A percentile compares a stretch with the other conserved stretches of the same genome.
phyloP scores from a whole-genome alignment of 139 green algal species.

The Dunaliella primolecta region DNA sequence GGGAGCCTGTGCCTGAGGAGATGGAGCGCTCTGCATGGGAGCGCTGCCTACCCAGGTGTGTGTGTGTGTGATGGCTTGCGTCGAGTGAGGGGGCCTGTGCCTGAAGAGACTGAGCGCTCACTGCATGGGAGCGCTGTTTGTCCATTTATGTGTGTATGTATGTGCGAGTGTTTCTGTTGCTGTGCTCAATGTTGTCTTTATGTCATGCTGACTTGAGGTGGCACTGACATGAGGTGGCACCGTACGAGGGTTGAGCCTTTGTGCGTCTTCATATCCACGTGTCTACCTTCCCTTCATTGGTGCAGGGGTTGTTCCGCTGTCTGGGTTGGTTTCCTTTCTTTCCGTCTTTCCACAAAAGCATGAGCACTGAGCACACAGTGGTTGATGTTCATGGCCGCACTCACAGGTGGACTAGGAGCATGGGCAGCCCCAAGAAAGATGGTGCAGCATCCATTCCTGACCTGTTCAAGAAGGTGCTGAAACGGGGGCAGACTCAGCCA shows the following conservation, averaged over 20 bases:
- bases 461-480: too few relatives aligned
- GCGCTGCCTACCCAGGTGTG: not conserved
- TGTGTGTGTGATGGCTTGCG: not conserved
- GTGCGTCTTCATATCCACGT: not conserved
- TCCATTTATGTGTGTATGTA: not conserved
- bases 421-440: too few relatives aligned
- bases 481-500: too few relatives aligned
- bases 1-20: too few relatives aligned
- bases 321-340: not conserved
- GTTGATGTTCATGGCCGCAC: too few relatives aligned
- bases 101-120: too few relatives aligned
- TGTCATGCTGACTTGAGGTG: too few relatives aligned
- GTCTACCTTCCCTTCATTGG: not conserved
- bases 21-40: not conserved
- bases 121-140: not conserved
- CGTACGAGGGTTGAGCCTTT: not conserved
- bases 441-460: too few relatives aligned
- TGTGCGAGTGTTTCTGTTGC: not conserved
- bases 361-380: too few relatives aligned
- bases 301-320: too few relatives aligned
- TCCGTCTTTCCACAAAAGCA: not conserved
- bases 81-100: not conserved
- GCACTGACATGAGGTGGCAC: too few relatives aligned
- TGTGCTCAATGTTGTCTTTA: not conserved
- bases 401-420: too few relatives aligned